Conservation (phyloP, 352 stramenopile genomes). For the Globisporangium cederbergense region DNA sequence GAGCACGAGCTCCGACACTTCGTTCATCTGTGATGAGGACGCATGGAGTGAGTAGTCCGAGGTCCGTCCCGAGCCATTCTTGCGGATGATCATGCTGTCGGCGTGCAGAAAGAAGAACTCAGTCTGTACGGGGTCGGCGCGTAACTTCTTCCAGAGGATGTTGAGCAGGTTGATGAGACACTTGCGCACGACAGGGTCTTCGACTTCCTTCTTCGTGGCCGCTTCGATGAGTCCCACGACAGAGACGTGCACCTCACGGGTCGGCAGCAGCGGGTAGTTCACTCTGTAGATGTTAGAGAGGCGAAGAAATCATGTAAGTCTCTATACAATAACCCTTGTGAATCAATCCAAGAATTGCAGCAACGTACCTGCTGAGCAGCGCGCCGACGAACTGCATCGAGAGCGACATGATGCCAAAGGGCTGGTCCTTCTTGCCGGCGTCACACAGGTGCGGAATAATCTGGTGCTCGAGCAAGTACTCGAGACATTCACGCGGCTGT, state of each 20-base stretch:
- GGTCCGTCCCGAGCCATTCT: conserved; percentile 24
- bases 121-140: conserved; percentile 77
- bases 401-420: conserved; percentile 83
- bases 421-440: conserved; percentile 61
- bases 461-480: conserved; percentile 84
- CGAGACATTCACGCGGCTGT: conserved; percentile 61
- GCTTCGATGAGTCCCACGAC: conserved; percentile 79
- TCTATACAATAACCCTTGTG: neutral
- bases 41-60: conserved; percentile 23
- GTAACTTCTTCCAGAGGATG: conserved; percentile 84
- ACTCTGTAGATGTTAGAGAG: conserved; percentile 27
- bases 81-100: conserved; percentile 50
- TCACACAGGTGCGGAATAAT: conserved; percentile 79
- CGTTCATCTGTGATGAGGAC: conserved; percentile 22
- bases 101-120: conserved; percentile 86
- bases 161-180: conserved; percentile 81
- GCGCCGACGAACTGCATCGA: conserved; percentile 79
- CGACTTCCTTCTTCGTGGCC: conserved; percentile 73
- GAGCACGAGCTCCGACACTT: conserved; percentile 76
- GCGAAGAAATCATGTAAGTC: neutral
- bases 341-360: neutral
- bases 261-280: conserved; percentile 81
- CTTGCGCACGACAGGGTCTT: conserved; percentile 81
- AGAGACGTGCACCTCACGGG: conserved; percentile 74
- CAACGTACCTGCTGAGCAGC: conserved; percentile 50